phyloP scores from a whole-genome alignment of 2,329 filamentous ascomycete genomes.

The Aspergillus sp. region DNA sequence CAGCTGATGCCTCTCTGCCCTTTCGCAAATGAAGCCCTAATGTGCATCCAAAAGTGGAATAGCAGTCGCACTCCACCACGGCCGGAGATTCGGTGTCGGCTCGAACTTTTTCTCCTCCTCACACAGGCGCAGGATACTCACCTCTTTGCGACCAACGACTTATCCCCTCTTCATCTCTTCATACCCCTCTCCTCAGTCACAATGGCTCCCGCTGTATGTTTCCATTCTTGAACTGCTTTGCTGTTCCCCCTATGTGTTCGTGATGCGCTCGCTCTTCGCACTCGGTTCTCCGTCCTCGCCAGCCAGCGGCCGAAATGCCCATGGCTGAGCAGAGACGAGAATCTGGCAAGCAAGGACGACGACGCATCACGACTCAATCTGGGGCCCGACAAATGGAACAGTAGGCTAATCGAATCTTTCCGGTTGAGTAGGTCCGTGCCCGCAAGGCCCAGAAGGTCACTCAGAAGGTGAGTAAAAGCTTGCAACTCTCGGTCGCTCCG shows the following conservation, averaged over 20 bases:
- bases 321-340: not conserved
- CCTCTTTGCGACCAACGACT: slow-evolving; percentile 71
- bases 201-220: slow-evolving; percentile 95
- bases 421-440: slow-evolving; percentile 47
- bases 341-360: not conserved
- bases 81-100: slow-evolving; percentile 26
- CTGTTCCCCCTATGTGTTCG: slow-evolving; percentile 70
- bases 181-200: slow-evolving; percentile 49
- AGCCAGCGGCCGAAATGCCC: slow-evolving; percentile 8
- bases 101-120: slow-evolving; percentile 33
- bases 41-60: slow-evolving; percentile 25
- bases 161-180: slow-evolving; percentile 38
- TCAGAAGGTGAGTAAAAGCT: slow-evolving; percentile 47
- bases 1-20: slow-evolving; percentile 20
- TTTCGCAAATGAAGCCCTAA: slow-evolving; percentile 17
- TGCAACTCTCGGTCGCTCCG: not conserved
- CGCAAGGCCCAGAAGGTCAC: slow-evolving; percentile 55
- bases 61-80: slow-evolving; percentile 38
- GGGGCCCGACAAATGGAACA: slow-evolving; percentile 61
- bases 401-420: slow-evolving; percentile 84
- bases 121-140: slow-evolving; percentile 81
- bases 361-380: slow-evolving; percentile 9
- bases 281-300: not conserved
- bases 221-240: slow-evolving; percentile 73
- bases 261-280: slow-evolving; percentile 30